Evolutionary conservation across 164 flowering plant genomes (phyloP).

Genomic region (Malania oleifera): DNA sequence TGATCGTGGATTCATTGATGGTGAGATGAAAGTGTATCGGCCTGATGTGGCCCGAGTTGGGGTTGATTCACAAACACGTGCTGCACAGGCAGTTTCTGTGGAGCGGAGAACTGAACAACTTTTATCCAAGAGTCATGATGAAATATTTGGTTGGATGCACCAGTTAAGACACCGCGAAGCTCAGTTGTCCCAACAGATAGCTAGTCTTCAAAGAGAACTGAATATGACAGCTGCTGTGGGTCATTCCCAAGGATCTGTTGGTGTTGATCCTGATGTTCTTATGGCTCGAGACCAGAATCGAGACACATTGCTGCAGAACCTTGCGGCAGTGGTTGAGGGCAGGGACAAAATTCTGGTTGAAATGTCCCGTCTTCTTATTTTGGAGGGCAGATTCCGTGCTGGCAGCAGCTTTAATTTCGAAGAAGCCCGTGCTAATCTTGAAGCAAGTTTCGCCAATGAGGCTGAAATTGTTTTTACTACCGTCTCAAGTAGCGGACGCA

Average conservation of each 20-base stretch:
- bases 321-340: constrained; percentile 83
- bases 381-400: constrained; percentile 69
- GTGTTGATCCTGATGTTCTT: constrained; percentile 92
- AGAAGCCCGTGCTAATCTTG: constrained; percentile 87
- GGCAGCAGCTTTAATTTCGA: constrained; percentile 69
- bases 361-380: constrained; percentile 73
- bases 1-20: constrained; percentile 96
- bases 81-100: constrained; percentile 97
- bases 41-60: constrained; percentile 99
- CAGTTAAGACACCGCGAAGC: constrained; percentile 59
- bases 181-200: constrained; percentile 63
- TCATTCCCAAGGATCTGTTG: constrained; percentile 90
- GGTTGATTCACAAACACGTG: constrained; percentile 90
- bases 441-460: constrained; percentile 97
- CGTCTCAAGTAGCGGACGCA: constrained; percentile 96
- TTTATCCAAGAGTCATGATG: constrained; percentile 62
- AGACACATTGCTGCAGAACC: constrained; percentile 70
- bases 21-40: constrained; percentile 92
- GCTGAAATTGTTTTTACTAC: constrained; percentile 98
- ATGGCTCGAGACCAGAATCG: constrained; percentile 82
- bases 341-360: constrained; percentile 86
- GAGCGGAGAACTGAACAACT: constrained; percentile 95
- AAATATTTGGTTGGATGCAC: constrained; percentile 72
- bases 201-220: constrained; percentile 70
- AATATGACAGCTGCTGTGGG: constrained; percentile 65